These are phyloP conservation scores for Asterophora lycoperdoides DNA, from an alignment of 768 basidiomycete species.

Conservation along the genomic window DNA sequence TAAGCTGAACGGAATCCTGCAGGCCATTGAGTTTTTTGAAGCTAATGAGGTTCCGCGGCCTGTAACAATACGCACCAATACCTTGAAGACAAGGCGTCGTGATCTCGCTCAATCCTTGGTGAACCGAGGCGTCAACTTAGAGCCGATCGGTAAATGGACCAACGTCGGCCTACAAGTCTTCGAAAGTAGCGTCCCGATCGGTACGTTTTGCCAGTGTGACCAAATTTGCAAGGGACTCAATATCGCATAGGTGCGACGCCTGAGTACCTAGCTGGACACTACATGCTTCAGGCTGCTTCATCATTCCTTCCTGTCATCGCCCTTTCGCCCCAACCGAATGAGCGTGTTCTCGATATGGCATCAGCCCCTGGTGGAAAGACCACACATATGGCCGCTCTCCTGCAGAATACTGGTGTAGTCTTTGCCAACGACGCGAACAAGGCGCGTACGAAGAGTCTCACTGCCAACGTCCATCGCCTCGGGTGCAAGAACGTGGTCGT, in stretches of 20 bases:
- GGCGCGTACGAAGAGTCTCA: constrained; percentile 89
- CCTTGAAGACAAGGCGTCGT: constrained; percentile 85
- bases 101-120: constrained; percentile 93
- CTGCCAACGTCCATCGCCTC: constrained; percentile 93
- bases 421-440: constrained; percentile 98
- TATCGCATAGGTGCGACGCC: constrained; percentile 75
- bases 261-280: constrained; percentile 97
- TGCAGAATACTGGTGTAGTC: constrained; percentile 96
- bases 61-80: constrained; percentile 97
- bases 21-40: constrained; percentile 99
- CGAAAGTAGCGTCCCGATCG: constrained; percentile 93
- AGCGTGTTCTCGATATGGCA: constrained; percentile 97
- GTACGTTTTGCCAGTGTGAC: constrained; percentile 30
- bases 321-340: constrained; percentile 85
- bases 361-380: constrained; percentile 98
- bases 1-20: constrained; percentile 9
- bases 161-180: constrained; percentile 99
- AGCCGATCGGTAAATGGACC: constrained; percentile 99
- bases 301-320: constrained; percentile 99
- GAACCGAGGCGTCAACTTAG: constrained; percentile 94
- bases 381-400: constrained; percentile 93
- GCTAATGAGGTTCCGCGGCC: constrained; percentile 94
- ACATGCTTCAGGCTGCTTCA: constrained; percentile 98
- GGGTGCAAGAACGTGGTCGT: constrained; percentile 98
- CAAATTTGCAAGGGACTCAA: not conserved